Evolutionary conservation across 495 filamentous ascomycete genomes (phyloP).

Genomic region (Penicillium cinerascens): DNA sequence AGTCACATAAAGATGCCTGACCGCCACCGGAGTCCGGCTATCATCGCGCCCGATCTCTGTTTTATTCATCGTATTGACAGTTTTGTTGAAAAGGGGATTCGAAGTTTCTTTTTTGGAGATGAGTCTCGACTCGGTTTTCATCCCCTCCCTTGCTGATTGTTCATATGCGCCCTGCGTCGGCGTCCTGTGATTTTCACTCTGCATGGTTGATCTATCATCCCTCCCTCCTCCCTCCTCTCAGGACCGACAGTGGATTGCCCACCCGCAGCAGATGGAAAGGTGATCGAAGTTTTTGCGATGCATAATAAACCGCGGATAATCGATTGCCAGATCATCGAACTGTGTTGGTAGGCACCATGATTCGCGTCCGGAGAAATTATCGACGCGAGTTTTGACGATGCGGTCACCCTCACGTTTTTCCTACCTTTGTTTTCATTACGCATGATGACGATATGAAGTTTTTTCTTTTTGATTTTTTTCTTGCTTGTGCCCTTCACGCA

Average conservation of each 20-base stretch:
- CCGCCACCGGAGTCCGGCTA: slow-evolving; percentile 10
- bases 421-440: slow-evolving; percentile 10
- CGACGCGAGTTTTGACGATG: slow-evolving; percentile 9
- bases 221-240: neutral
- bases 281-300: slow-evolving; percentile 35
- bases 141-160: slow-evolving; percentile 10
- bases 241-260: slow-evolving; percentile 1
- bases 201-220: slow-evolving; percentile 4
- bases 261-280: neutral
- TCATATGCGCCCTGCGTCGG: slow-evolving; percentile 17
- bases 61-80: slow-evolving; percentile 19
- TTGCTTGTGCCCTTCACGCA: neutral
- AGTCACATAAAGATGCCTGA: slow-evolving; percentile 18
- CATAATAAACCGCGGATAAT: slow-evolving; percentile 42
- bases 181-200: slow-evolving; percentile 11
- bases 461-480: neutral
- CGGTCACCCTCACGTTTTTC: slow-evolving; percentile 9
- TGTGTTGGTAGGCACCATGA: neutral
- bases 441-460: slow-evolving; percentile 26
- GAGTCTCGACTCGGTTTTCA: slow-evolving; percentile 14
- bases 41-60: neutral
- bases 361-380: slow-evolving; percentile 13
- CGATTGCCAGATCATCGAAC: slow-evolving; percentile 2
- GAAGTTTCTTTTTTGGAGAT: slow-evolving; percentile 17
- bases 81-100: slow-evolving; percentile 17